Percentiles rank a stretch among this genome's conserved stretches.
These are phyloP conservation scores for Globisporangium nunn DNA, from an alignment of 352 stramenopile genomes.

Conservation along the genomic window DNA sequence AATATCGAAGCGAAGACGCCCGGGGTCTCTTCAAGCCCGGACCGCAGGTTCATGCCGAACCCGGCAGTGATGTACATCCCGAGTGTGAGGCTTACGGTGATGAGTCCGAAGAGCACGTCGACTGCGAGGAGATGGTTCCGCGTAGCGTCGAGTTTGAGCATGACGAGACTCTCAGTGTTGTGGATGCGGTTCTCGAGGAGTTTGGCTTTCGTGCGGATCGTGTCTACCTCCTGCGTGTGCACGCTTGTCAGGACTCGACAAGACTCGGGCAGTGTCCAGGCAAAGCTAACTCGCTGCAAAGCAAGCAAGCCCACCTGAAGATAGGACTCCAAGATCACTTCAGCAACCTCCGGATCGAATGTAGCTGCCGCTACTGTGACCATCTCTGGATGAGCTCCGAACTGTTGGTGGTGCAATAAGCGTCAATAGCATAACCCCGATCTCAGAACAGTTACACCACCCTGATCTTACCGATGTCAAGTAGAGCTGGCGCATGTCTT, in stretches of 20 bases:
- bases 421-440: background rate
- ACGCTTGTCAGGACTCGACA: constrained; percentile 2
- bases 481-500: constrained; percentile 24
- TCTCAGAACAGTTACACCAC: background rate
- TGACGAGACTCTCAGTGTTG: constrained; percentile 75
- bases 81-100: constrained; percentile 42
- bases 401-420: constrained; percentile 2
- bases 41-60: constrained; percentile 63
- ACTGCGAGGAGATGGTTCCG: constrained; percentile 61
- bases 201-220: constrained; percentile 55
- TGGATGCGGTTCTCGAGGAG: constrained; percentile 65
- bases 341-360: constrained; percentile 9
- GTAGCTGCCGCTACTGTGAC: background rate
- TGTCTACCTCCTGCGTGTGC: constrained; percentile 49
- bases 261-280: constrained; percentile 20
- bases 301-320: background rate
- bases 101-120: constrained; percentile 72
- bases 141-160: constrained; percentile 63
- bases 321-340: constrained; percentile 9
- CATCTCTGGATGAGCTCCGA: constrained; percentile 13
- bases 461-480: constrained; percentile 5
- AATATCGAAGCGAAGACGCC: constrained; percentile 32
- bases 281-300: background rate
- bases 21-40: constrained; percentile 18
- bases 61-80: constrained; percentile 49